phyloP scores from a whole-genome alignment of 306 rosid genomes.

The Cucurbita pepo region DNA sequence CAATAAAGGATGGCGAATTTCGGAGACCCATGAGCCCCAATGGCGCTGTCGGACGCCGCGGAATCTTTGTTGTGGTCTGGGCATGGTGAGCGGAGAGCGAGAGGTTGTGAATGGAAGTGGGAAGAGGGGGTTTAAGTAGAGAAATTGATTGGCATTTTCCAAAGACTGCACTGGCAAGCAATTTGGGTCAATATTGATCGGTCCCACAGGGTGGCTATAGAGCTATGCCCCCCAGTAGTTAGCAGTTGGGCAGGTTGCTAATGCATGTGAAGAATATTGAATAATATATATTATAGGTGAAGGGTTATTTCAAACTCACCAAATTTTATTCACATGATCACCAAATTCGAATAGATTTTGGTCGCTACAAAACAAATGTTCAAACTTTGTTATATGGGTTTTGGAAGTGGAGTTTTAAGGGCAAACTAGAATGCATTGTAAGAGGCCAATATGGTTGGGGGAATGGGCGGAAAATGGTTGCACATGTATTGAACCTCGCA shows the following conservation, averaged over 20 bases:
- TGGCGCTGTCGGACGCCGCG: conserved; percentile 98
- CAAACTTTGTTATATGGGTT: too few relatives aligned
- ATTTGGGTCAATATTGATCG: conserved; percentile 9
- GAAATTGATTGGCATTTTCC: conserved; percentile 13
- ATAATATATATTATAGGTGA: conserved; percentile 11
- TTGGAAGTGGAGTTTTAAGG: too few relatives aligned
- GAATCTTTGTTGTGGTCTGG: conserved; percentile 79
- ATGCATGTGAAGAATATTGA: conserved; percentile 15
- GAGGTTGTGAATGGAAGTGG: neutral
- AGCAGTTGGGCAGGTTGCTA: conserved; percentile 22
- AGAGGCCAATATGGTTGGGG: neutral
- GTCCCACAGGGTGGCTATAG: neutral
- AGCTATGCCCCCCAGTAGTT: conserved; percentile 3
- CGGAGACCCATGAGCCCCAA: conserved; percentile 99
- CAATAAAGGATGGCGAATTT: conserved; percentile 91
- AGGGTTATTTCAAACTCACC: conserved; percentile 20
- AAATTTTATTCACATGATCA: conserved; percentile 38
- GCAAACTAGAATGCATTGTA: too few relatives aligned
- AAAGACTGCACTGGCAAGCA: conserved; percentile 23
- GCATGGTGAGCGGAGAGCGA: conserved; percentile 30
- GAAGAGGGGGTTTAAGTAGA: conserved; percentile 2
- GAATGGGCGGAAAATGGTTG: neutral
- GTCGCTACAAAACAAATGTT: neutral
- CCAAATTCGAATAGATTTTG: neutral
- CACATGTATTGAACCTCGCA: neutral